Percentiles rank a stretch among this genome's conserved stretches.
phyloP scores from a whole-genome alignment of 331 rosid species.

The Pyracantha coccinea region DNA sequence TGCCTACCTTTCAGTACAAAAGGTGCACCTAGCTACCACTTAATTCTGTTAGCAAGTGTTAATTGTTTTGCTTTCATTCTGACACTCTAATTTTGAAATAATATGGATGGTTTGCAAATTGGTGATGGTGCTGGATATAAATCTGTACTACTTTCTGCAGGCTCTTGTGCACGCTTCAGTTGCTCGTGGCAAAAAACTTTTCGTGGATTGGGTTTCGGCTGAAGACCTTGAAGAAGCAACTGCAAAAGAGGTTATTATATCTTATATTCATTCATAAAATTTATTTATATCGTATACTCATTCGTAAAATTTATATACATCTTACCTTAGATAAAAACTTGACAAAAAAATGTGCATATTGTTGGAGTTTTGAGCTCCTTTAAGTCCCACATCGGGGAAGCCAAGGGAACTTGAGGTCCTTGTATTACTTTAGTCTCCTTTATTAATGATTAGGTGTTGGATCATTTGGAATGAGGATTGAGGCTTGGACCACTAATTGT shows the following conservation, averaged over 20 bases:
- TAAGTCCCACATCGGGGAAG: too few species aligned
- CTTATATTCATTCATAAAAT: too few species aligned
- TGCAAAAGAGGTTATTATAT: slow-evolving; percentile 50
- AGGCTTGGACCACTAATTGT: too few species aligned
- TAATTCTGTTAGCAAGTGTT: background rate
- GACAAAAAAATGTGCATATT: slow-evolving; percentile 13
- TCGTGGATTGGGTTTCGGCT: slow-evolving; percentile 83
- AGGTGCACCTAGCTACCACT: slow-evolving; percentile 34
- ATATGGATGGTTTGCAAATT: background rate
- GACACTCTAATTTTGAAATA: background rate
- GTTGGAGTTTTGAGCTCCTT: background rate
- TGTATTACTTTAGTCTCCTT: too few species aligned
- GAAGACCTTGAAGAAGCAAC: slow-evolving; percentile 60
- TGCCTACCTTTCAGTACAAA: slow-evolving; percentile 87
- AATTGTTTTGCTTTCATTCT: background rate
- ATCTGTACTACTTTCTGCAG: slow-evolving; percentile 32
- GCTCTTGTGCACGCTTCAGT: slow-evolving; percentile 89
- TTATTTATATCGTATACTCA: too few species aligned
- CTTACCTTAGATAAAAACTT: background rate
- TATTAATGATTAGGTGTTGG: too few species aligned
- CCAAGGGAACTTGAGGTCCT: too few species aligned
- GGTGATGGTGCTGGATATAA: background rate
- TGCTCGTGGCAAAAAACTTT: slow-evolving; percentile 54
- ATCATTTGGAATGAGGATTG: too few species aligned
- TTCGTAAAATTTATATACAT: background rate